These are phyloP conservation scores for Xylariales sp. DNA, from an alignment of 2,329 filamentous ascomycete species.

Conservation along the genomic window DNA sequence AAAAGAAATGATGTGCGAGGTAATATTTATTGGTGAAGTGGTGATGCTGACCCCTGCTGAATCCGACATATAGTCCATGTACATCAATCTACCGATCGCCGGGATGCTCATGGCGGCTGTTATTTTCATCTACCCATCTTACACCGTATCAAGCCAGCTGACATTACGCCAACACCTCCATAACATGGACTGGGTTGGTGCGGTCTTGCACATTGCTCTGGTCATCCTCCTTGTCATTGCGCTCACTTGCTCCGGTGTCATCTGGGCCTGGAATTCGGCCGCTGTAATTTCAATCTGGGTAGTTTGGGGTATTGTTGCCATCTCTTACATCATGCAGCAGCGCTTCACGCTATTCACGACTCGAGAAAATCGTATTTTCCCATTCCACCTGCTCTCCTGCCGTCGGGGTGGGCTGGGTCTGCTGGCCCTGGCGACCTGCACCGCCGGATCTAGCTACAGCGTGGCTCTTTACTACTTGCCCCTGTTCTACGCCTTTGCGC, in stretches of 20 bases:
- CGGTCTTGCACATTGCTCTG: conserved; percentile 14
- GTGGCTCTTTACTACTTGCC: conserved; percentile 48
- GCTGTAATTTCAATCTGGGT: conserved; percentile 42
- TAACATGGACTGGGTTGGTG: neutral
- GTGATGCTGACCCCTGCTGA: too few species aligned
- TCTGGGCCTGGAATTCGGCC: conserved; percentile 42
- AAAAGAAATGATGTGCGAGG: too few species aligned
- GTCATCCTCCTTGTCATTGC: conserved; percentile 12
- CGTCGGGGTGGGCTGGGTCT: conserved; percentile 38
- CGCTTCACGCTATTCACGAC: conserved; percentile 38
- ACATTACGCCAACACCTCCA: conserved; percentile 12
- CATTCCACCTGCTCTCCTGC: too few species aligned
- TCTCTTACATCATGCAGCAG: conserved; percentile 44
- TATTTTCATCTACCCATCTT: conserved; percentile 36
- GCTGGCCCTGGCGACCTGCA: conserved; percentile 31
- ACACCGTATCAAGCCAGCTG: conserved; percentile 16
- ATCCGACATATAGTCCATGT: too few species aligned
- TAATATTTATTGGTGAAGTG: too few species aligned
- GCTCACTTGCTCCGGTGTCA: conserved; percentile 44
- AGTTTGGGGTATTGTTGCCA: conserved; percentile 35
- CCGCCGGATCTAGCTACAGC: conserved; percentile 30
- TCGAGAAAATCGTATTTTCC: conserved; percentile 36
- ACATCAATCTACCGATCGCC: too few species aligned
- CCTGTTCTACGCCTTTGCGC: conserved; percentile 49
- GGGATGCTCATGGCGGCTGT: too few species aligned